Percentiles rank a stretch among this genome's conserved stretches.
These are phyloP conservation scores for Yamadazyma paraphyllophila DNA, from an alignment of 805 yeast species.

Conservation along the genomic window DNA sequence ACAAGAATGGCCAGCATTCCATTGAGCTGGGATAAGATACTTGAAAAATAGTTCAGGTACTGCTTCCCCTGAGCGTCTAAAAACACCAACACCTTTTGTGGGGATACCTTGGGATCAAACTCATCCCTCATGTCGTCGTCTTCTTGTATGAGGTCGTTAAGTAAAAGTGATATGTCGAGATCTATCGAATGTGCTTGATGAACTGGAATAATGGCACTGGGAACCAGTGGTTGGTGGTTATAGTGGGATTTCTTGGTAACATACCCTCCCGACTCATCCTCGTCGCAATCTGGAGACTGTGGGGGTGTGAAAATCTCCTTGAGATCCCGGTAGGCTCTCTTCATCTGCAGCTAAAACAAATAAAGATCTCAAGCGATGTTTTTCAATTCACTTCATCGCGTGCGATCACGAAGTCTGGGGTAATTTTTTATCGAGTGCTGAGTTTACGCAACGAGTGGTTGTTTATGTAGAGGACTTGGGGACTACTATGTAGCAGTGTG, in stretches of 20 bases:
- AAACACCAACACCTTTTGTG: constrained; percentile 21
- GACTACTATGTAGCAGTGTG: too few relatives aligned
- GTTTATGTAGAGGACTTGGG: too few relatives aligned
- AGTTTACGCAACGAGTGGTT: too few relatives aligned
- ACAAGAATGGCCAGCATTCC: constrained; percentile 3
- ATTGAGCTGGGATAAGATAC: not conserved
- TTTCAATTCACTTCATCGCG: constrained; percentile 5
- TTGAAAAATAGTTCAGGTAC: constrained; percentile 16
- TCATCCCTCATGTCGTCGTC: constrained; percentile 84
- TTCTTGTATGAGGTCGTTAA: not conserved
- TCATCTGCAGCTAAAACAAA: not conserved
- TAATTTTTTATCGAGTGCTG: not conserved
- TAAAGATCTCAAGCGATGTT: not conserved
- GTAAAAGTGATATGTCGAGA: not conserved
- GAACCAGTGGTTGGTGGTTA: not conserved
- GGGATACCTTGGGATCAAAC: not conserved
- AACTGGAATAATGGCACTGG: constrained; percentile 7
- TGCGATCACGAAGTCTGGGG: constrained; percentile 7
- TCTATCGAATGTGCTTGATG: constrained; percentile 1
- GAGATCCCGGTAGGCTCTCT: not conserved
- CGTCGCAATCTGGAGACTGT: not conserved
- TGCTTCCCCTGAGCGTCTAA: constrained; percentile 35
- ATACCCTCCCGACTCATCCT: not conserved
- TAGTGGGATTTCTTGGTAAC: not conserved
- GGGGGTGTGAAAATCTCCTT: constrained; percentile 4